Base-by-base conservation (phyloP, 1,284 basidiomycete genomes). In the Termitomyces sp. region DNA sequence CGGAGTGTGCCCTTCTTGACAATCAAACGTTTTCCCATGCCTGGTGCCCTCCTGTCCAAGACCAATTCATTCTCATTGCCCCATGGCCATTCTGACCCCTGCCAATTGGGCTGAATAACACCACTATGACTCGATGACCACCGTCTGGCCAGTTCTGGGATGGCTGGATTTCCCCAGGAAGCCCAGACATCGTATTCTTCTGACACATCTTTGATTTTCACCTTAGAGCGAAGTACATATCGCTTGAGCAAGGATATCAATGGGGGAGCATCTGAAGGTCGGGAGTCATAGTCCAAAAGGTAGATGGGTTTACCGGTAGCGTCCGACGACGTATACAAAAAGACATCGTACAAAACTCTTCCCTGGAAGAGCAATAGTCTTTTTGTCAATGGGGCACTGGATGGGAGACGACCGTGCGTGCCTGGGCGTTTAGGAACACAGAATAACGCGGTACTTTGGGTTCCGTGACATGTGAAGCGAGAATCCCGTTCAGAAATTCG, bases 221-320 rank as follows among this genome's bases (percentile, higher is more conserved):
- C 91, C 68, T 94, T 97, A 26, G 91, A 86, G 5, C 96, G 84
- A 2, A 99, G 79, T 52, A 96, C 81, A 70, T 93, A 93, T 6
- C 89, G 87, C 62, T 90, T 92, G 56, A 97, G 75, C 59, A 87
- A 73, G 19, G 79, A 67, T 18, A 85, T 66, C 34, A 96, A 72
- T 0, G 83, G 69, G 0, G 78, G 77, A 14, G 80, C 79, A 48
- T 85, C 79, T 51, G 76, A 79, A 8, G 70, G 68, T 37, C 75
- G 73, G 1, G 78, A 70, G 67, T 87, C 89, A 62, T 84, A 86
- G 68, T 95, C 95, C 64, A 94, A 70, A 50, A 89, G 70, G 66
- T 84, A 91, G 33, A 76, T 80, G 38, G 68, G 75, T 56, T 77
- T 73, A 26, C 74, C 80, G 42, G 68, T 71, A 26, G 66, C 54